Evolutionary conservation across 345 rosid genomes (phyloP).

Genomic region (Luvunga scandens): DNA sequence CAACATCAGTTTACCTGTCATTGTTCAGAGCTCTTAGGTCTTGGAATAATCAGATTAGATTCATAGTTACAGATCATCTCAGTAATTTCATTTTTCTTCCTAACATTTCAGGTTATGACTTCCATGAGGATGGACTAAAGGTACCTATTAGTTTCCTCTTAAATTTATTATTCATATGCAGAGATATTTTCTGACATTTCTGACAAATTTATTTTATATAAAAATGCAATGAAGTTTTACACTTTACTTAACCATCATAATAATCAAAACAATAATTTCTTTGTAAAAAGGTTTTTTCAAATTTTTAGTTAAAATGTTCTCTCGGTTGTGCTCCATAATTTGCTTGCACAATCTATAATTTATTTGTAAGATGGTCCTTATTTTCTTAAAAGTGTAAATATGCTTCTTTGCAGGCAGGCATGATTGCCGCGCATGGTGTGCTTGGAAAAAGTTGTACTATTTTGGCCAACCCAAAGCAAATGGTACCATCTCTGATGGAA

Average conservation of each 20-base stretch:
- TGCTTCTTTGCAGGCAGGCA: constrained; percentile 57
- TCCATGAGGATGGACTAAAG: constrained; percentile 95
- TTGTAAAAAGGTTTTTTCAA: neutral
- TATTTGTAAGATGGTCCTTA: neutral
- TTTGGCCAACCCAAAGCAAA: constrained; percentile 62
- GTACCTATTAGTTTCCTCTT: constrained; percentile 25
- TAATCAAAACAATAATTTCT: neutral
- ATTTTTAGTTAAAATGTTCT: too few relatives aligned
- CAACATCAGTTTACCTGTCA: neutral
- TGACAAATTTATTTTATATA: too few relatives aligned
- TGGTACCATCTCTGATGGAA: constrained; percentile 78
- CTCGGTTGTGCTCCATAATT: neutral
- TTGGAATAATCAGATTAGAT: neutral
- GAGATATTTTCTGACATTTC: neutral
- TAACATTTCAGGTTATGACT: constrained; percentile 76
- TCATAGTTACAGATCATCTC: neutral
- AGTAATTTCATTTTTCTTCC: neutral
- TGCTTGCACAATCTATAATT: neutral
- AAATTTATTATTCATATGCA: neutral
- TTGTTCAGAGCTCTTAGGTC: neutral
- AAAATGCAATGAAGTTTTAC: neutral
- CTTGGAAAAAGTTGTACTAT: constrained; percentile 46
- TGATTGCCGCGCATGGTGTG: constrained; percentile 64
- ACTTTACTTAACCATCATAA: neutral
- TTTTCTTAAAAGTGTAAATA: neutral